Conservation (phyloP, 2,329 filamentous ascomycete genomes). For the Epichloe gansuensis region DNA sequence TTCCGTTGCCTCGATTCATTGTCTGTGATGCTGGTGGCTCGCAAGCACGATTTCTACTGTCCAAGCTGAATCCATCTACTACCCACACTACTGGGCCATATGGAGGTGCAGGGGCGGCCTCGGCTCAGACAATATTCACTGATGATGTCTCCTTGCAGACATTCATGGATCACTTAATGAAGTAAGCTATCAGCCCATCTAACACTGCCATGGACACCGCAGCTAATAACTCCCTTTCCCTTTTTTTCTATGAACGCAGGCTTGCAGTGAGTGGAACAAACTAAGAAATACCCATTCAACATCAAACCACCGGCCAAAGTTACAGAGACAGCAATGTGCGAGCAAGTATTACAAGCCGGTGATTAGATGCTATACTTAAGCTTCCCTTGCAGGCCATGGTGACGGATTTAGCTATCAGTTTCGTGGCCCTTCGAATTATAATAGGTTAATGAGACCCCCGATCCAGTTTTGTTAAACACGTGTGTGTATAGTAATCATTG, state of each 20-base stretch:
- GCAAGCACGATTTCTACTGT: slow-evolving; percentile 90
- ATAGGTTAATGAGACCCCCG: background rate
- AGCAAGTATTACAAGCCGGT: background rate
- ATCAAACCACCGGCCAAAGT: no score
- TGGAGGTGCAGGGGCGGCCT: slow-evolving; percentile 71
- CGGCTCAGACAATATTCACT: slow-evolving; percentile 95
- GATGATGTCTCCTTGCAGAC: slow-evolving; percentile 96
- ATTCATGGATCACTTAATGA: slow-evolving; percentile 99
- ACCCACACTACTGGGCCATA: slow-evolving; percentile 91
- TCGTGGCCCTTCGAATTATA: background rate
- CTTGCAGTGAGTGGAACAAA: slow-evolving; percentile 53
- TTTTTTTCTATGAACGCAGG: slow-evolving; percentile 18
- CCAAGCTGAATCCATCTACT: slow-evolving; percentile 93
- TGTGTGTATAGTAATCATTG: no score
- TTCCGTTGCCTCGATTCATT: slow-evolving; percentile 96
- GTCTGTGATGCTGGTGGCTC: slow-evolving; percentile 98
- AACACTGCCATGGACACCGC: background rate
- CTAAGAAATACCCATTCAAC: slow-evolving; percentile 18
- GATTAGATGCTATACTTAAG: background rate
- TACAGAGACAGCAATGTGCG: background rate
- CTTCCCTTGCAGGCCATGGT: background rate
- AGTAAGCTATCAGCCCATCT: slow-evolving; percentile 41
- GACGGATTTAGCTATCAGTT: background rate
- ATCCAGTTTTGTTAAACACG: background rate
- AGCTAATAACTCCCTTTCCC: slow-evolving; percentile 7